Conservation (phyloP, 768 basidiomycete species). For the Psilocybe cubensis region DNA sequence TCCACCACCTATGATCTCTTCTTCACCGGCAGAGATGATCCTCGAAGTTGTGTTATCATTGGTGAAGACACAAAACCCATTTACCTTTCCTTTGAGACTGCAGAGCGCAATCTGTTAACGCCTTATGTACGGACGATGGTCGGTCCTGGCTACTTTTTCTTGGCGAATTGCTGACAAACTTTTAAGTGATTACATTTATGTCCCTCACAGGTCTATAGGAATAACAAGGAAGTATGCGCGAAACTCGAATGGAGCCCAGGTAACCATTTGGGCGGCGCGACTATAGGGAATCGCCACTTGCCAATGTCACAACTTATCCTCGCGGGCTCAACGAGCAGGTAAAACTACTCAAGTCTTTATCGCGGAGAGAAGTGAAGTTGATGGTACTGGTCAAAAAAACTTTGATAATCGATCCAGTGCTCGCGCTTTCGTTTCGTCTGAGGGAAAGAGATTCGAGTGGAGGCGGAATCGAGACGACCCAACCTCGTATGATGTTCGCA, state of each 20-base stretch:
- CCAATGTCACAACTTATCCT: constrained; percentile 68
- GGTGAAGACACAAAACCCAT: constrained; percentile 62
- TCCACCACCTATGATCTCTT: constrained; percentile 57
- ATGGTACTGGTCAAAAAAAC: constrained; percentile 12
- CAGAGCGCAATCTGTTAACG: constrained; percentile 40
- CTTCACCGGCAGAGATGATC: constrained; percentile 74
- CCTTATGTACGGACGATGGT: constrained; percentile 54
- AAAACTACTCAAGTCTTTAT: constrained; percentile 23
- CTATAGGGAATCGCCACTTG: constrained; percentile 54
- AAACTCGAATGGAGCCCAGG: constrained; percentile 55
- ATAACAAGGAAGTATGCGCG: constrained; percentile 53
- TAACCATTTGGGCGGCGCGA: constrained; percentile 57
- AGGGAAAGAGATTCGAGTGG: constrained; percentile 71
- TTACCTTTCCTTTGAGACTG: constrained; percentile 71
- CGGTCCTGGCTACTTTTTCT: constrained; percentile 25
- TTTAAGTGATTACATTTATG: constrained; percentile 9
- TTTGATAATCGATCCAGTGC: constrained; percentile 43
- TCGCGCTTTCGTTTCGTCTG: constrained; percentile 59
- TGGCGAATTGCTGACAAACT: constrained; percentile 17
- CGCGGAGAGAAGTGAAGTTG: not conserved
- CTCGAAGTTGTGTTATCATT: constrained; percentile 68
- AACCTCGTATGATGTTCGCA: constrained; percentile 64
- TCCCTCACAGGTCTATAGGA: constrained; percentile 40
- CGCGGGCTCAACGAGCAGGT: constrained; percentile 55
- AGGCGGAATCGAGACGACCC: constrained; percentile 50